Evolutionary conservation across 1,139 yeast genomes (phyloP), one percentile per base, ranked within the genome.

Genomic region (Scheffersomyces titani): DNA sequence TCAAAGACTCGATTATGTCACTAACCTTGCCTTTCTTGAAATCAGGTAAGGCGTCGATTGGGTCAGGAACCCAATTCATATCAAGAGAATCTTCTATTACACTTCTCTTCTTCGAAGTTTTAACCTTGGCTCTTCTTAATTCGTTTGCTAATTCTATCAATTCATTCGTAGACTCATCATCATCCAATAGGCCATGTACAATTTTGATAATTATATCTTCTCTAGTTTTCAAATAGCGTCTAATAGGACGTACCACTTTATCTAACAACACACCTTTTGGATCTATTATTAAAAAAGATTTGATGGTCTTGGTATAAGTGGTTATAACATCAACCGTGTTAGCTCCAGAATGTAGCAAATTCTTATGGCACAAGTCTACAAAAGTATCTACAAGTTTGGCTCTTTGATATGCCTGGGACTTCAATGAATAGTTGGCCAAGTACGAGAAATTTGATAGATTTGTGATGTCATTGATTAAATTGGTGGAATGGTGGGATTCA

Each of bases 41-140:
- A 69, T 92, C 97, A 0, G 97, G 90, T 7, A 96, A 82, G 0
- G 97, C 97, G 72, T 90, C 97, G n/a, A 90, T 82, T 0, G 98
- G 98, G 65, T 92, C 97, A 0, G 98, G 98, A 6, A 73, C 74
- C 98, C 98, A 93, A 40, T 82, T 76, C 3, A 88, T 70, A 59
- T 82, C 86, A 45, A 71, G 71, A 49, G 69, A 61, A 56, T 80
- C 84, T 54, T 81, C 83, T 19, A 66, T 59, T 2, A 62, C 54
- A 11, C 52, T 57, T 19, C 40, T 46, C n/a, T 49, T 21, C 16
- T 40, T 48, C 19, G 19, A 18, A 11, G 46, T 24, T 19, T 46
- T 54, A 16, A 16, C 19, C 48, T 51, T 51, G 5, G 48, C 47
- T 7, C 36, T 68, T 44, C 78, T 65, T 21, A 90, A 72, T 61